These are phyloP conservation scores for Scheffersomyces segobiensis DNA, from an alignment of 1,139 yeast species.

Conservation along the genomic window DNA sequence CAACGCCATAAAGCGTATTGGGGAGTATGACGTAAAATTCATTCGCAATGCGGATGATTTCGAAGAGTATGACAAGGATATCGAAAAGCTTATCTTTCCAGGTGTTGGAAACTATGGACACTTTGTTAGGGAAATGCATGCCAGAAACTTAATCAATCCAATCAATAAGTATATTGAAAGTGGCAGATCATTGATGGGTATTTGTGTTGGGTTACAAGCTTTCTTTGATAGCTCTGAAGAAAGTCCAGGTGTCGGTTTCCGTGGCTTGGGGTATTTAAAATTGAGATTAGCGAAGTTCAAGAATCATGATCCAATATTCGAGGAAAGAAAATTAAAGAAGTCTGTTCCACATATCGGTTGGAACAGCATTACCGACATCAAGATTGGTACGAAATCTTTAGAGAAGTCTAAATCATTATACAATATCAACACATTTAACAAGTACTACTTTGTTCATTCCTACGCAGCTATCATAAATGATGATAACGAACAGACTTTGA, in stretches of 20 bases:
- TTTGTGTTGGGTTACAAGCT: slow-evolving; percentile 93
- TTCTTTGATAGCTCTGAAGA: slow-evolving; percentile 77
- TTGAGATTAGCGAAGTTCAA: slow-evolving; percentile 61
- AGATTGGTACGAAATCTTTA: slow-evolving; percentile 15
- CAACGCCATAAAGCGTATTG: slow-evolving; percentile 80
- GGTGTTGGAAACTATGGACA: slow-evolving; percentile 98
- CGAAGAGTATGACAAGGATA: slow-evolving; percentile 36
- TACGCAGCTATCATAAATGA: slow-evolving; percentile 66
- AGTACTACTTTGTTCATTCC: slow-evolving; percentile 93
- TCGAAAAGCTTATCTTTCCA: slow-evolving; percentile 69
- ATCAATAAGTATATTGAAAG: slow-evolving; percentile 62
- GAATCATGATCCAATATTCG: slow-evolving; percentile 37
- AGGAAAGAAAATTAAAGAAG: slow-evolving; percentile 36
- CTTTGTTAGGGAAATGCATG: slow-evolving; percentile 69
- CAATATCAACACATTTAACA: slow-evolving; percentile 62
- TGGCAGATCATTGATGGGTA: slow-evolving; percentile 90
- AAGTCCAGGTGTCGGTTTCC: slow-evolving; percentile 48
- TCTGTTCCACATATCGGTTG: slow-evolving; percentile 97
- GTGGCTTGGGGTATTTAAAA: slow-evolving; percentile 57
- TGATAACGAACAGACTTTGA: slow-evolving; percentile 29
- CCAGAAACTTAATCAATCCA: slow-evolving; percentile 65
- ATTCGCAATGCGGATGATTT: slow-evolving; percentile 44
- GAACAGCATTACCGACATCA: slow-evolving; percentile 51
- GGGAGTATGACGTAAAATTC: slow-evolving; percentile 58
- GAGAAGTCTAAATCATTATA: slow-evolving; percentile 40